phyloP scores from a whole-genome alignment of 164 flowering plant species.

The Berberis thunbergii region DNA sequence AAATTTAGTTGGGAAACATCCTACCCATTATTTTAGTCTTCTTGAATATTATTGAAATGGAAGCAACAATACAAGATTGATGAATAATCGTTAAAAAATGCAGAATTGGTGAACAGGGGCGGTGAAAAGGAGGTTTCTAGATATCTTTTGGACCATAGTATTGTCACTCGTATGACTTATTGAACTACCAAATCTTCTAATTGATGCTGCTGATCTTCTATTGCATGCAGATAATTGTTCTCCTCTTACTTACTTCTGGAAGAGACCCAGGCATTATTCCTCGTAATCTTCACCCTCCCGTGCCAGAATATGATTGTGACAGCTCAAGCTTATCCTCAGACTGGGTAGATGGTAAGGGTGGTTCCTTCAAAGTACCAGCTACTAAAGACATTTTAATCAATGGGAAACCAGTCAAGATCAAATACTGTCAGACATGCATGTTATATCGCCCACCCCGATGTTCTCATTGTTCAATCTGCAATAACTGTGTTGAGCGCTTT shows the following conservation, averaged over 20 bases:
- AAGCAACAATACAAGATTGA: too few relatives aligned
- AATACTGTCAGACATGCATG: conserved; percentile 66
- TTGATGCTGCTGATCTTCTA: neutral
- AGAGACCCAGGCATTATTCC: conserved; percentile 64
- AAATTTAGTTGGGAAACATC: too few relatives aligned
- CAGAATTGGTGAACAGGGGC: too few relatives aligned
- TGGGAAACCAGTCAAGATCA: conserved; percentile 42
- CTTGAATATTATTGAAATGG: too few relatives aligned
- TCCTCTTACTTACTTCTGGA: conserved; percentile 36
- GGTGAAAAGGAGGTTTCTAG: too few relatives aligned
- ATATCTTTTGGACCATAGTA: too few relatives aligned
- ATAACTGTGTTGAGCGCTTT: conserved; percentile 5
- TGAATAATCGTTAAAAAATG: too few relatives aligned
- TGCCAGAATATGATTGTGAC: conserved; percentile 34
- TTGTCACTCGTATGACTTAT: too few relatives aligned
- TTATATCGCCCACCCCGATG: conserved; percentile 74
- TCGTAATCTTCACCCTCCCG: conserved; percentile 53
- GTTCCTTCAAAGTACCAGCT: conserved; percentile 25
- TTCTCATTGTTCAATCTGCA: conserved; percentile 34
- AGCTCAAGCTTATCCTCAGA: conserved; percentile 14
- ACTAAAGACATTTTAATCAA: conserved; percentile 47
- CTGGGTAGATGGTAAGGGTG: conserved; percentile 16
- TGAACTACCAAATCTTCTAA: too few relatives aligned
- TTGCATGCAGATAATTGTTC: neutral
- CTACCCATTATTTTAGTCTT: too few relatives aligned